Evolutionary conservation across 208 protist species (phyloP).

Genomic region (Endotrypanum monterogeii): DNA sequence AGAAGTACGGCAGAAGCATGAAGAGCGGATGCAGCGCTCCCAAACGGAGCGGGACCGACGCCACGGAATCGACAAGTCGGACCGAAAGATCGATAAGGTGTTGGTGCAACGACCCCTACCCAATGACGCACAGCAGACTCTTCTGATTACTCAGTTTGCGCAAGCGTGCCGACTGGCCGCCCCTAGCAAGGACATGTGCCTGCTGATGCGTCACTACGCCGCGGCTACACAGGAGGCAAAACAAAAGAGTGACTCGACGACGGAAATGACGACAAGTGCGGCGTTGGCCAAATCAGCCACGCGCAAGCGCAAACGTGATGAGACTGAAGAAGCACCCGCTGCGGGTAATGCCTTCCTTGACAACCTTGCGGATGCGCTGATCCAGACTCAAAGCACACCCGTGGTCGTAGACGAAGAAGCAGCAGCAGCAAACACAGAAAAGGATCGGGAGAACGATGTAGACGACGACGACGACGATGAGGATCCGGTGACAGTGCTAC

Average conservation of each 20-base stretch:
- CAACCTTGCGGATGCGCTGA: slow-evolving; percentile 48
- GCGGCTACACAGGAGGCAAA: slow-evolving; percentile 7
- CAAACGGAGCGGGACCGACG: slow-evolving; percentile 57
- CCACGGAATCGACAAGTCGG: slow-evolving; percentile 53
- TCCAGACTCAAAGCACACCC: slow-evolving; percentile 49
- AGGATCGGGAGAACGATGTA: slow-evolving; percentile 8
- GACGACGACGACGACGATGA: slow-evolving; percentile 44
- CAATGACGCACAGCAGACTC: slow-evolving; percentile 38
- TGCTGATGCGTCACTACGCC: slow-evolving; percentile 61
- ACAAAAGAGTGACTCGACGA: neutral
- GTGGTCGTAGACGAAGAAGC: slow-evolving; percentile 33
- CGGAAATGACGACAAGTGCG: neutral
- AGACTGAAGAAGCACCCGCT: slow-evolving; percentile 4
- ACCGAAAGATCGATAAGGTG: slow-evolving; percentile 59
- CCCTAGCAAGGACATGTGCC: slow-evolving; percentile 66
- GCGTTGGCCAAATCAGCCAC: slow-evolving; percentile 14
- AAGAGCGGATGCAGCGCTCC: slow-evolving; percentile 60
- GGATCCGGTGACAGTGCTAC: slow-evolving; percentile 61
- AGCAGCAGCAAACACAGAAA: slow-evolving; percentile 24
- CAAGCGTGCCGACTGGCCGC: slow-evolving; percentile 76
- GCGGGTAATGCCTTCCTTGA: slow-evolving; percentile 34
- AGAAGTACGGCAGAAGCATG: slow-evolving; percentile 51
- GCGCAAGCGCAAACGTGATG: slow-evolving; percentile 46
- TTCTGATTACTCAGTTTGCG: slow-evolving; percentile 72
- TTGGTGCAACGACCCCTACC: slow-evolving; percentile 41